phyloP scores from a whole-genome alignment of 345 rosid species.

The Ricinus communis region DNA sequence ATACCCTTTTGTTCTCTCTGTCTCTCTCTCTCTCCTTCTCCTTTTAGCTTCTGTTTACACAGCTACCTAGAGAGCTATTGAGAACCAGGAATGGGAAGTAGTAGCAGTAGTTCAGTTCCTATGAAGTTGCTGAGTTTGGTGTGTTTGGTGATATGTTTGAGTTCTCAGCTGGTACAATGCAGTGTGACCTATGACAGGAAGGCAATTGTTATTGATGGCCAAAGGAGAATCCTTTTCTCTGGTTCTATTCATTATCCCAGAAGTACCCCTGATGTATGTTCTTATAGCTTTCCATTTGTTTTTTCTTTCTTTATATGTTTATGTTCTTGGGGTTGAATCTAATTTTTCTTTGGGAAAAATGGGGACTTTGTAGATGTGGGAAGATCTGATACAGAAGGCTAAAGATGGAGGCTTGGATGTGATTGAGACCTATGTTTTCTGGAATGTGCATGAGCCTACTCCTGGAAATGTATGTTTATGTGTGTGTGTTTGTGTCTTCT shows the following conservation, averaged over 20 bases:
- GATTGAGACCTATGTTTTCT: conserved; percentile 94
- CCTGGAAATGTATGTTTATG: conserved; percentile 69
- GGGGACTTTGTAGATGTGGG: conserved; percentile 80
- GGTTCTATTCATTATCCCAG: conserved; percentile 96
- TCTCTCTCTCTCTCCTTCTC: background rate
- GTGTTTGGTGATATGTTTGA: conserved; percentile 43
- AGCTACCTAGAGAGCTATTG: no score
- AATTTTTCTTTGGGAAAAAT: conserved; percentile 1
- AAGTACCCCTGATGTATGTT: conserved; percentile 76
- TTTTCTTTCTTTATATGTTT: background rate
- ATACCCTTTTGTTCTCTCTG: background rate
- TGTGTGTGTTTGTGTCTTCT: background rate
- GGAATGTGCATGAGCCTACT: conserved; percentile 99
- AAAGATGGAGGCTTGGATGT: conserved; percentile 96
- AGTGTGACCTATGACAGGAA: conserved; percentile 81
- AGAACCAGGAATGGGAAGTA: conserved; percentile 47
- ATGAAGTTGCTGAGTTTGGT: conserved; percentile 38
- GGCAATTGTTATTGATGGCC: conserved; percentile 80
- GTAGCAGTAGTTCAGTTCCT: conserved; percentile 32
- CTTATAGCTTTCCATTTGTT: background rate
- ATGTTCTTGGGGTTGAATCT: conserved; percentile 3
- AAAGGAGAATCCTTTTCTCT: conserved; percentile 85
- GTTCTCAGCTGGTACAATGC: conserved; percentile 49
- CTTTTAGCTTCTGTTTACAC: background rate
- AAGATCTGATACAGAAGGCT: conserved; percentile 95